A percentile compares a stretch with the other conserved stretches of the same genome.
Conservation (phyloP, 345 rosid genomes). For the Tarenaya hassleriana region DNA sequence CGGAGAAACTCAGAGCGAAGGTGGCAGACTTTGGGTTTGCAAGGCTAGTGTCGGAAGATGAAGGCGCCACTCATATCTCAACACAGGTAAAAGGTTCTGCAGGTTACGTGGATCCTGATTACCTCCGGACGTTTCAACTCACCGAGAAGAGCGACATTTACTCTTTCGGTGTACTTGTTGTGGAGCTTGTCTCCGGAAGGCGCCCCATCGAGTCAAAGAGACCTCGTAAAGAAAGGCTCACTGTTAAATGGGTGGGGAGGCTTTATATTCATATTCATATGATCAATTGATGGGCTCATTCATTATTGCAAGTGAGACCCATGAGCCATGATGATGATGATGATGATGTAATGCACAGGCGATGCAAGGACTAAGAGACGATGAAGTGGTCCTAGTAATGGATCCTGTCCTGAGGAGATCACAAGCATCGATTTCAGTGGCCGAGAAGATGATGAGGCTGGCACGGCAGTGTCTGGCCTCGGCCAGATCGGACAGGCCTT, state of each 20-base stretch:
- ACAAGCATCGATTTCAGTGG: conserved; percentile 52
- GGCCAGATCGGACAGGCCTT: conserved; percentile 54
- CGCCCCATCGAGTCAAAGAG: conserved; percentile 58
- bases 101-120: conserved; percentile 83
- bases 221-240: conserved; percentile 42
- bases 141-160: conserved; percentile 81
- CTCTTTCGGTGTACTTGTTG: conserved; percentile 78
- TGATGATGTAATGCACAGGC: conserved; percentile 43
- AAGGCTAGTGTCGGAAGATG: conserved; percentile 47
- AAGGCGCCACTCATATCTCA: conserved; percentile 60
- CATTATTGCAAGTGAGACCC: no score
- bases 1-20: conserved; percentile 79
- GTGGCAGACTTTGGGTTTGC: conserved; percentile 95
- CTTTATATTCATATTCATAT: no score
- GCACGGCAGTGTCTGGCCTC: conserved; percentile 58
- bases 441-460: conserved; percentile 54
- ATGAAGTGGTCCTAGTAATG: conserved; percentile 62
- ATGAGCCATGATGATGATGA: no score
- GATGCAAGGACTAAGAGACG: conserved; percentile 50
- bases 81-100: conserved; percentile 78
- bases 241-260: conserved; percentile 73
- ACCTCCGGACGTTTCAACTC: conserved; percentile 67
- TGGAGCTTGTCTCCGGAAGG: conserved; percentile 70
- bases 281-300: no score
- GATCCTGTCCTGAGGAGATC: conserved; percentile 62